phyloP scores from a whole-genome alignment of 768 basidiomycete genomes.

The Kwoniella europaea region DNA sequence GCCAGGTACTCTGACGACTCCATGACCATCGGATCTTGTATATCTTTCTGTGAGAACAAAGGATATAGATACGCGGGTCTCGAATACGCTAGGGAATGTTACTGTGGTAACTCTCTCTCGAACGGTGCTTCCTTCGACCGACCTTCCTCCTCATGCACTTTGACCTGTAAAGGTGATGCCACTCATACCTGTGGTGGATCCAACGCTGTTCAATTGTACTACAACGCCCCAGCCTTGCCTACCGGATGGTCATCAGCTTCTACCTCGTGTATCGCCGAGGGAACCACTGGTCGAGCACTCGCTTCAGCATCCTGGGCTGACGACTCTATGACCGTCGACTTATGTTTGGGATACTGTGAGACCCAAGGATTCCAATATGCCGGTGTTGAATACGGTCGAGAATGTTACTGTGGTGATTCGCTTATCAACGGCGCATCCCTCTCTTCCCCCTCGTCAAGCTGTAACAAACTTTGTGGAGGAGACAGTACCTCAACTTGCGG shows the following conservation, averaged over 20 bases:
- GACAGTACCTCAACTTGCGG: conserved; percentile 21
- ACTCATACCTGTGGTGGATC: conserved; percentile 20
- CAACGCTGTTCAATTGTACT: conserved; percentile 29
- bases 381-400: conserved; percentile 32
- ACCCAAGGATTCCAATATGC: conserved; percentile 24
- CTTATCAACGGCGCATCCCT: conserved; percentile 38
- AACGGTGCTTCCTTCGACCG: conserved; percentile 32
- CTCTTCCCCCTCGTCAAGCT: conserved; percentile 11
- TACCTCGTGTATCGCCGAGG: conserved; percentile 31
- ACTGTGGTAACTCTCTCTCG: conserved; percentile 30
- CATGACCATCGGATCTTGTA: conserved; percentile 28
- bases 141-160: conserved; percentile 15
- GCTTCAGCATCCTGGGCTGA: conserved; percentile 12
- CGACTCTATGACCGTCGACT: conserved; percentile 23
- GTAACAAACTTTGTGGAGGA: conserved; percentile 31
- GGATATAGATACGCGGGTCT: conserved; percentile 29
- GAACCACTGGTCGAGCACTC: conserved; percentile 27
- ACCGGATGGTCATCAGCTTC: conserved; percentile 25
- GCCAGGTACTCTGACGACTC: conserved; percentile 6
- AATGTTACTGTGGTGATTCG: conserved; percentile 37
- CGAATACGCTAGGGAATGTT: conserved; percentile 34
- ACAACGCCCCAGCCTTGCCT: conserved; percentile 17
- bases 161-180: conserved; percentile 29
- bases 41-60: conserved; percentile 22
- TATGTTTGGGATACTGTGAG: conserved; percentile 27